phyloP scores from a whole-genome alignment of 305 asterid genomes.

The Striga hermonthica region DNA sequence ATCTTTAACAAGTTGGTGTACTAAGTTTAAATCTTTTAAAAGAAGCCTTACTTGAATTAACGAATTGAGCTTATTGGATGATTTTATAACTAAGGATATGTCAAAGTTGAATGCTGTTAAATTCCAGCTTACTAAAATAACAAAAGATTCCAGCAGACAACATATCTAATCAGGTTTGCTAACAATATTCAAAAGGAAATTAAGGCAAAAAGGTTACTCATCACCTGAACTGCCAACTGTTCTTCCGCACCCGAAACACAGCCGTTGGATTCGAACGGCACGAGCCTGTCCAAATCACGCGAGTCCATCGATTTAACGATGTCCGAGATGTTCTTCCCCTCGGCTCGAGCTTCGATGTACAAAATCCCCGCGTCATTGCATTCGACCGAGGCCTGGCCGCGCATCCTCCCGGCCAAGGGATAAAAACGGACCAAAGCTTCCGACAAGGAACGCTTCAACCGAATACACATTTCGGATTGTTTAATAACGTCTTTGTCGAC shows the following conservation, averaged over 20 bases:
- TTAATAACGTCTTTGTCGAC: slow-evolving; percentile 12
- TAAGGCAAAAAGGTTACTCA: no score
- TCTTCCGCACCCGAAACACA: slow-evolving; percentile 22
- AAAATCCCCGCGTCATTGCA: slow-evolving; percentile 46
- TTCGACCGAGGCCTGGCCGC: slow-evolving; percentile 36
- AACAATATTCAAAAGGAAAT: no score
- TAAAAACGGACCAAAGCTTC: slow-evolving; percentile 38
- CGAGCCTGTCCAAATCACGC: slow-evolving; percentile 29
- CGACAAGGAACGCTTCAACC: slow-evolving; percentile 32
- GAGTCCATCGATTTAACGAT: slow-evolving; percentile 30
- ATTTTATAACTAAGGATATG: no score
- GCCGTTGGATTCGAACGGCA: slow-evolving; percentile 35
- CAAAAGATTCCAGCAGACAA: no score
- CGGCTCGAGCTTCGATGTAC: slow-evolving; percentile 34
- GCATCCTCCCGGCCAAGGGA: slow-evolving; percentile 50
- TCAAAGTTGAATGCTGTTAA: no score
- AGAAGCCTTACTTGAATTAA: no score
- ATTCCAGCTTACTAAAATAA: no score
- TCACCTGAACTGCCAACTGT: slow-evolving; percentile 42
- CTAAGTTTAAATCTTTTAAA: no score
- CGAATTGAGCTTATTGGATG: no score
- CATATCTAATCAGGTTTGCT: no score
- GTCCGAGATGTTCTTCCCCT: slow-evolving; percentile 26
- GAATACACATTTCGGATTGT: slow-evolving; percentile 27
- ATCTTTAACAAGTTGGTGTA: no score